A percentile compares a stretch with the other conserved stretches of the same genome.
These are phyloP conservation scores for Stylonectria norvegica DNA, from an alignment of 2,329 filamentous ascomycete species.

Conservation along the genomic window DNA sequence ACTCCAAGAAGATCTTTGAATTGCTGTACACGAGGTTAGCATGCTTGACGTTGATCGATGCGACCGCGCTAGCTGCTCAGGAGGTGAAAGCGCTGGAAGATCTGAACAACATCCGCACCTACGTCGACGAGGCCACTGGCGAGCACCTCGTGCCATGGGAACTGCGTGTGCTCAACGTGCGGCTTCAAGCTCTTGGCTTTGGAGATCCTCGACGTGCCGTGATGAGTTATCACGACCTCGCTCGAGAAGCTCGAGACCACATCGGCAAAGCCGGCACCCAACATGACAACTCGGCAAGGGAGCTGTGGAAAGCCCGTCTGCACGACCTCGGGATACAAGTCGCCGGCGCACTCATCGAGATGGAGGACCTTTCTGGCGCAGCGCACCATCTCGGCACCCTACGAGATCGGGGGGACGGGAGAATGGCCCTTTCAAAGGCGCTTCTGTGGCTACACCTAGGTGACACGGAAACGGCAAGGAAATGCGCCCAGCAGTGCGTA, in stretches of 20 bases:
- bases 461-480: constrained; percentile 65
- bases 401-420: constrained; percentile 35
- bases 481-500: constrained; percentile 41
- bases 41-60: constrained; percentile 76
- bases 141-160: constrained; percentile 80
- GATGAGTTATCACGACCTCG: constrained; percentile 87
- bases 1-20: constrained; percentile 66
- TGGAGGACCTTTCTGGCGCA: constrained; percentile 83
- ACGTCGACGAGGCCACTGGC: constrained; percentile 51
- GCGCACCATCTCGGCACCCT: constrained; percentile 67
- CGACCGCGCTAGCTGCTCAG: constrained; percentile 64
- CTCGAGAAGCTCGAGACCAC: constrained; percentile 66
- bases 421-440: constrained; percentile 50
- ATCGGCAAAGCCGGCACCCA: constrained; percentile 45
- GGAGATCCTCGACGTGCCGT: constrained; percentile 80
- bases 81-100: constrained; percentile 64
- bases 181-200: constrained; percentile 82
- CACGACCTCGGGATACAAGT: constrained; percentile 70
- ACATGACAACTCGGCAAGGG: constrained; percentile 52
- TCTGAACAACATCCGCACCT: constrained; percentile 53
- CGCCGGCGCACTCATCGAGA: constrained; percentile 69
- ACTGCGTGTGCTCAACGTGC: constrained; percentile 75
- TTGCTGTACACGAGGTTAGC: constrained; percentile 79
- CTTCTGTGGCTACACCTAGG: constrained; percentile 78
- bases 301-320: constrained; percentile 69